Conservation (phyloP, 192 early-diverging fungal species). For the Gamsiella multidivaricata region DNA sequence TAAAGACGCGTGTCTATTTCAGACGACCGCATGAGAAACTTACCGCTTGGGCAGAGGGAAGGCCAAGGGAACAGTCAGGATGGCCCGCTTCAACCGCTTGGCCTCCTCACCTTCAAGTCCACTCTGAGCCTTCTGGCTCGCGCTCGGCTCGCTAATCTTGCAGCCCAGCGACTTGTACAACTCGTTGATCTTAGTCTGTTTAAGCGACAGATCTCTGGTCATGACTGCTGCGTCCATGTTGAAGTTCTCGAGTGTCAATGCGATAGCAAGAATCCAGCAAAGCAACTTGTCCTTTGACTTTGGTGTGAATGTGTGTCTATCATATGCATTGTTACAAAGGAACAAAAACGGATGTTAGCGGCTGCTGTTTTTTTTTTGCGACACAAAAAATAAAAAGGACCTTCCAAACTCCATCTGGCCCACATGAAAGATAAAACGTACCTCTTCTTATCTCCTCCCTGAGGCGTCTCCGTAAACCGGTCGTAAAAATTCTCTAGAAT, state of each 20-base stretch:
- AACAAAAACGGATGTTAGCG: not conserved
- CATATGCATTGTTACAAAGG: not conserved
- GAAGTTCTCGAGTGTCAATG: constrained; percentile 79
- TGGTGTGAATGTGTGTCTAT: constrained; percentile 63
- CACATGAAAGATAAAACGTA: too few species aligned
- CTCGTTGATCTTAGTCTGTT: constrained; percentile 54
- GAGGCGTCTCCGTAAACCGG: constrained; percentile 71
- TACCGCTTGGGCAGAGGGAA: constrained; percentile 53
- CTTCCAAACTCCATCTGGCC: too few species aligned
- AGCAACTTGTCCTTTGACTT: constrained; percentile 78
- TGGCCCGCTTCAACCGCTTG: constrained; percentile 38
- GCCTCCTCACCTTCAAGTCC: constrained; percentile 10
- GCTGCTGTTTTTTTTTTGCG: not conserved
- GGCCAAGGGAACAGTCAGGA: constrained; percentile 46
- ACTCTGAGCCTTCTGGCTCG: constrained; percentile 36
- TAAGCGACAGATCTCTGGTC: constrained; percentile 72
- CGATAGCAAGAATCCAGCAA: constrained; percentile 79
- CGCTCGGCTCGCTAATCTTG: constrained; percentile 54
- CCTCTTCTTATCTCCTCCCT: constrained; percentile 55
- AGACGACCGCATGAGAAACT: not conserved
- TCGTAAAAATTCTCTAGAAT: constrained; percentile 69
- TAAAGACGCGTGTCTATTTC: not conserved
- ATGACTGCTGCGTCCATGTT: constrained; percentile 69
- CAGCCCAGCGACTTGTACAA: constrained; percentile 60
- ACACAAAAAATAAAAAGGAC: too few species aligned